These are phyloP conservation scores for Boletus reticuloceps DNA, from an alignment of 768 basidiomycete genomes.

Conservation along the genomic window DNA sequence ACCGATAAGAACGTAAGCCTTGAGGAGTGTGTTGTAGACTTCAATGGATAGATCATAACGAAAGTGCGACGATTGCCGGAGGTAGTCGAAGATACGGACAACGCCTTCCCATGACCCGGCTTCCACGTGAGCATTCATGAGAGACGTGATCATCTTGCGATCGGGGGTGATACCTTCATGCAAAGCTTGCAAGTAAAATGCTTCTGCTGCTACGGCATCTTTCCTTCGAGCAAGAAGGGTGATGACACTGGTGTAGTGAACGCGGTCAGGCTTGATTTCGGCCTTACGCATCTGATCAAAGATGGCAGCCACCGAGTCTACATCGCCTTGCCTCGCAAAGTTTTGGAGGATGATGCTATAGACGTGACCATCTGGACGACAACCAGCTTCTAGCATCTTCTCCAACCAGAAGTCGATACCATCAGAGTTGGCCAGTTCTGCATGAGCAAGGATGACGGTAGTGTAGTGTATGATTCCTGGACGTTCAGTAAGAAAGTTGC, in stretches of 20 bases:
- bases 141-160: conserved; percentile 57
- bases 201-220: conserved; percentile 65
- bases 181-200: conserved; percentile 62
- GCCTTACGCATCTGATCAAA: conserved; percentile 61
- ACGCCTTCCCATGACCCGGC: conserved; percentile 78
- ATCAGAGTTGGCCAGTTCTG: conserved; percentile 42
- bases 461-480: conserved; percentile 55
- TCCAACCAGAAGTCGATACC: conserved; percentile 56
- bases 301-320: conserved; percentile 47
- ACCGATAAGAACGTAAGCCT: conserved; percentile 79
- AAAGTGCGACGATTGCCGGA: conserved; percentile 38
- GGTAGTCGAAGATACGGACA: conserved; percentile 64
- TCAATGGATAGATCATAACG: conserved; percentile 49
- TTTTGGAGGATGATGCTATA: conserved; percentile 61
- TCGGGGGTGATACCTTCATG: conserved; percentile 62
- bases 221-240: conserved; percentile 58
- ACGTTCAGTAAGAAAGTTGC: conserved; percentile 22
- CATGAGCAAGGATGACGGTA: conserved; percentile 53
- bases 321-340: conserved; percentile 53
- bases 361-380: conserved; percentile 52
- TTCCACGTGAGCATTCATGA: conserved; percentile 84
- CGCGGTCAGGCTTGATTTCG: conserved; percentile 43
- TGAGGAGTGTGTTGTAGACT: conserved; percentile 75
- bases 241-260: conserved; percentile 67
- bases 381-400: conserved; percentile 46